A percentile compares a stretch with the other conserved stretches of the same genome.
Evolutionary conservation across 345 rosid genomes (phyloP).

Genomic region (Lepidium aucheri): DNA sequence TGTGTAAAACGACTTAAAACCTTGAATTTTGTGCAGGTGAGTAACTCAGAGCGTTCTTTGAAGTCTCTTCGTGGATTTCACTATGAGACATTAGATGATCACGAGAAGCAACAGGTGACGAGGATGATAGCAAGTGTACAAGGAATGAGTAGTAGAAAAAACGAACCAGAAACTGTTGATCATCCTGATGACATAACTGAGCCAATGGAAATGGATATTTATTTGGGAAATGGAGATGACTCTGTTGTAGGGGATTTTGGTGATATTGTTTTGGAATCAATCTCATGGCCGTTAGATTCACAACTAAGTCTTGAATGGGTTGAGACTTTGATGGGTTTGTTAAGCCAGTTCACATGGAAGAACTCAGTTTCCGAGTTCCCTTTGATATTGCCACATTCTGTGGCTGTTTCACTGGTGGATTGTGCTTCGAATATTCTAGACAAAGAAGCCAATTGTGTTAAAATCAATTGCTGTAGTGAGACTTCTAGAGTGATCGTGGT

Average conservation of each 20-base stretch:
- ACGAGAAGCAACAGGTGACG: slow-evolving; percentile 19
- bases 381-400: slow-evolving; percentile 25
- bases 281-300: slow-evolving; percentile 39
- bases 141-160: slow-evolving; percentile 29
- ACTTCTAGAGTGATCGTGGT: slow-evolving; percentile 31
- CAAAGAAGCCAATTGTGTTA: slow-evolving; percentile 37
- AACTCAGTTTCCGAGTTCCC: slow-evolving; percentile 24
- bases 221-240: slow-evolving; percentile 29
- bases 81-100: slow-evolving; percentile 28
- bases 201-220: slow-evolving; percentile 27
- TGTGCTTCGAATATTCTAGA: slow-evolving; percentile 29
- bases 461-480: slow-evolving; percentile 11
- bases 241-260: slow-evolving; percentile 13
- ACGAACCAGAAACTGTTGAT: slow-evolving; percentile 21
- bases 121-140: slow-evolving; percentile 25
- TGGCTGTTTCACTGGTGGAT: slow-evolving; percentile 24
- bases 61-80: slow-evolving; percentile 26
- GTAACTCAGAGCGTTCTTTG: slow-evolving; percentile 27
- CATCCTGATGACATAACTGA: slow-evolving; percentile 21
- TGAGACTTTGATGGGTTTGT: slow-evolving; percentile 24
- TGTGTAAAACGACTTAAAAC: background rate
- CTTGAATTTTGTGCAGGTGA: slow-evolving; percentile 13
- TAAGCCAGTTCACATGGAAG: slow-evolving; percentile 32
- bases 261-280: slow-evolving; percentile 24
- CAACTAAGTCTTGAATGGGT: slow-evolving; percentile 32